Evolutionary conservation across 768 basidiomycete species (phyloP).

Genomic region (Mrakia frigida): DNA sequence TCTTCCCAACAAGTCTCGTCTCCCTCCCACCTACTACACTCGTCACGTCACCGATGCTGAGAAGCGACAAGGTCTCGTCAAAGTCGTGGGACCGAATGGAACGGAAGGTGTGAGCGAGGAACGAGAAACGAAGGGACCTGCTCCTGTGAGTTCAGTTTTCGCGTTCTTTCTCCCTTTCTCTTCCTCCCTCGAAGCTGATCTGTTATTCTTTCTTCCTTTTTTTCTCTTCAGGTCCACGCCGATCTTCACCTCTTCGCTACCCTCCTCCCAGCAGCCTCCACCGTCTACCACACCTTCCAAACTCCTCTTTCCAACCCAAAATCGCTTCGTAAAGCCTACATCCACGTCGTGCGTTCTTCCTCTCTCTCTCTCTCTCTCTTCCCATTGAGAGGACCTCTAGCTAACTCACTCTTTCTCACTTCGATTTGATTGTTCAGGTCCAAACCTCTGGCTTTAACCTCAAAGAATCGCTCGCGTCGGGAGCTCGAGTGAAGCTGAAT

Average conservation of each 20-base stretch:
- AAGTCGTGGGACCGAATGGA: conserved; percentile 69
- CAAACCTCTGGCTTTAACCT: conserved; percentile 78
- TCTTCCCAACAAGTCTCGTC: conserved; percentile 49
- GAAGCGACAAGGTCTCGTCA: conserved; percentile 67
- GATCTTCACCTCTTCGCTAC: conserved; percentile 65
- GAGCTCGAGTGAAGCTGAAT: conserved; percentile 56
- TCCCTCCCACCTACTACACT: conserved; percentile 78
- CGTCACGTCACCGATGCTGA: conserved; percentile 76
- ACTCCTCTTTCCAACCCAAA: conserved; percentile 34
- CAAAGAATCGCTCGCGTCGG: conserved; percentile 44
- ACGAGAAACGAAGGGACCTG: conserved; percentile 69
- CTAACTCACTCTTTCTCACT: background rate
- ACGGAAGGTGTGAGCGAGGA: conserved; percentile 55
- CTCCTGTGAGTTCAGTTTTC: conserved; percentile 54
- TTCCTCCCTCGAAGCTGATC: background rate
- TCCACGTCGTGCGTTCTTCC: conserved; percentile 55
- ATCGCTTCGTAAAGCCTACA: conserved; percentile 58
- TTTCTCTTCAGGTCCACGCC: conserved; percentile 36
- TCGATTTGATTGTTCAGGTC: conserved; percentile 39
- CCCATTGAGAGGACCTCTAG: background rate
- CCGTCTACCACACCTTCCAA: conserved; percentile 54
- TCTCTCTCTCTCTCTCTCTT: background rate
- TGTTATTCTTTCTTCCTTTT: background rate
- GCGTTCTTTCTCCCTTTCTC: background rate
- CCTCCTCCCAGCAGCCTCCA: conserved; percentile 57